Percentiles rank a stretch among this genome's conserved stretches.
Conservation (phyloP, 2,329 filamentous ascomycete species). For the Parastagonospora nodorum region DNA sequence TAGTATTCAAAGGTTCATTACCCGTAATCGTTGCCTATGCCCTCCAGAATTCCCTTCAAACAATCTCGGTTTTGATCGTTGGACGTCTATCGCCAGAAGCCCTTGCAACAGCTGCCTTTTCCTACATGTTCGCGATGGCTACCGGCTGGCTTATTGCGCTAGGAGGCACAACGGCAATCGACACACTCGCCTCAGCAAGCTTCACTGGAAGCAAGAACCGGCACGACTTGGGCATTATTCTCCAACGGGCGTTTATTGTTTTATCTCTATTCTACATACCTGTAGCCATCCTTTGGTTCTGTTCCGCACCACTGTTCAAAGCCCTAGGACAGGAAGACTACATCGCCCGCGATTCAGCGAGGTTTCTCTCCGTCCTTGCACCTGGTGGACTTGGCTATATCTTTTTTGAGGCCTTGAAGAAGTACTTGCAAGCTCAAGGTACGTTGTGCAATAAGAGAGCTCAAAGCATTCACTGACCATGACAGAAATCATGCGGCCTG, state of each 20-base stretch:
- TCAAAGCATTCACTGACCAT: slow-evolving; percentile 10
- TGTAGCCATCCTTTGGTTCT: slow-evolving; percentile 74
- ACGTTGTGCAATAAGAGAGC: slow-evolving; percentile 2
- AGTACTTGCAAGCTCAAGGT: slow-evolving; percentile 64
- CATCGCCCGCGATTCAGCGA: slow-evolving; percentile 73
- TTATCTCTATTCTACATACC: slow-evolving; percentile 74
- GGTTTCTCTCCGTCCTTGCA: slow-evolving; percentile 73
- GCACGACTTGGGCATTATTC: slow-evolving; percentile 75
- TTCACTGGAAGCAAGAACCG: slow-evolving; percentile 83
- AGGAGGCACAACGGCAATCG: slow-evolving; percentile 83
- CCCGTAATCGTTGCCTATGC: slow-evolving; percentile 85
- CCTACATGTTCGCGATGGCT: slow-evolving; percentile 92
- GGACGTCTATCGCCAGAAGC: slow-evolving; percentile 80
- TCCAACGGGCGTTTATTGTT: slow-evolving; percentile 77
- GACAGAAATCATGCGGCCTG: slow-evolving; percentile 65
- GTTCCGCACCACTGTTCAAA: slow-evolving; percentile 74
- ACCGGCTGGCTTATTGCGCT: slow-evolving; percentile 86
- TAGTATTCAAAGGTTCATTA: slow-evolving; percentile 70
- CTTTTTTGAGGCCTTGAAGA: slow-evolving; percentile 80
- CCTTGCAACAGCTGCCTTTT: slow-evolving; percentile 80
- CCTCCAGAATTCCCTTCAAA: slow-evolving; percentile 84
- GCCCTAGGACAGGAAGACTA: slow-evolving; percentile 77
- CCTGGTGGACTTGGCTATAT: slow-evolving; percentile 86
- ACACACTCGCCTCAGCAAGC: slow-evolving; percentile 80
- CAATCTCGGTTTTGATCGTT: slow-evolving; percentile 78